Conservation (phyloP, 2,329 filamentous ascomycete species). For the Stachybotrys chartarum region DNA sequence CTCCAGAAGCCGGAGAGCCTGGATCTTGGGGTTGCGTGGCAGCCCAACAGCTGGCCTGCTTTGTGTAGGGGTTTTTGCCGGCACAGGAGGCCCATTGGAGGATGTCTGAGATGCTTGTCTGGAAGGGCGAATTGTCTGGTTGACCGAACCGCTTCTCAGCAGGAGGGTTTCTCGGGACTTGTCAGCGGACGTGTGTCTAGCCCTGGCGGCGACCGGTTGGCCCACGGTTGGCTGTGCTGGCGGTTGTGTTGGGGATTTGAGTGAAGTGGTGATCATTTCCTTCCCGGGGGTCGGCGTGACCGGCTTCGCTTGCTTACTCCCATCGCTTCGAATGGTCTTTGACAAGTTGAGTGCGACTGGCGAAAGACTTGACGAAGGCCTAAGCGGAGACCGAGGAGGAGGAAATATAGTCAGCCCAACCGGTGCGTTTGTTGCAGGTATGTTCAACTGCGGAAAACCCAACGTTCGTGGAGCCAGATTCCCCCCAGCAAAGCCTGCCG, state of each 20-base stretch:
- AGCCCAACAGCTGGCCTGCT: slow-evolving; percentile 38
- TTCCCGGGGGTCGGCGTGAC: not conserved
- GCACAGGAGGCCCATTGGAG: slow-evolving; percentile 10
- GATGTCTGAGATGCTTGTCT: slow-evolving; percentile 14
- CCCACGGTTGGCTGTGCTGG: not conserved
- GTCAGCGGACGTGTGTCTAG: not conserved
- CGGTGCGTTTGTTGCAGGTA: not conserved
- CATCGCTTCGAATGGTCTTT: not conserved
- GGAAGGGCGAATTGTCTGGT: slow-evolving; percentile 22
- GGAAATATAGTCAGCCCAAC: not conserved
- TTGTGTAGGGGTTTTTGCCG: slow-evolving; percentile 29
- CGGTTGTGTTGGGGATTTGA: not conserved
- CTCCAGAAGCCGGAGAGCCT: slow-evolving; percentile 20
- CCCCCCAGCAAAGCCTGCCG: not conserved
- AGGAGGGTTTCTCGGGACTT: slow-evolving; percentile 11
- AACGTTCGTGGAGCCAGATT: not conserved
- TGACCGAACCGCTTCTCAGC: slow-evolving; percentile 22
- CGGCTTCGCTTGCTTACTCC: not conserved
- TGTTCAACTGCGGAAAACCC: not conserved
- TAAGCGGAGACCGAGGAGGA: not conserved
- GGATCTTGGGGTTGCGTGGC: slow-evolving; percentile 38
- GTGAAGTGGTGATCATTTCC: not conserved
- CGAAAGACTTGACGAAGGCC: not conserved
- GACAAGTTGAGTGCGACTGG: not conserved
- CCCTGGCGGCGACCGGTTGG: not conserved